A percentile compares a stretch with the other conserved stretches of the same genome.
Conservation (phyloP, 2,329 filamentous ascomycete genomes). For the Aureobasidium sp. region DNA sequence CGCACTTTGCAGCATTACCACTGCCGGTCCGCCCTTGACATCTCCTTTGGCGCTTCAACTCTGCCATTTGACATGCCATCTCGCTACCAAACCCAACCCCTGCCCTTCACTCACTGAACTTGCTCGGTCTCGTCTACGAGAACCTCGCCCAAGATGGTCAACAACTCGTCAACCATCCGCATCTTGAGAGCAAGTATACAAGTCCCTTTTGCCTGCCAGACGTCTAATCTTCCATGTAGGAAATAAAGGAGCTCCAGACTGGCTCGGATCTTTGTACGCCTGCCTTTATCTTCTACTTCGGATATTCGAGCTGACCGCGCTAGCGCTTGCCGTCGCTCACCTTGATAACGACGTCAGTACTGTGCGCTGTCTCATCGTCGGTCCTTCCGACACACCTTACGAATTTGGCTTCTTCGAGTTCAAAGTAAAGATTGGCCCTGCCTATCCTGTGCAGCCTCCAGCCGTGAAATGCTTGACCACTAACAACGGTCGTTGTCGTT, state of each 20-base stretch:
- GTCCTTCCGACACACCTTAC: slow-evolving; percentile 89
- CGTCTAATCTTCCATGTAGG: slow-evolving; percentile 41
- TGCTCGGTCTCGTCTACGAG: too few relatives aligned
- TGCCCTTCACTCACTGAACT: neutral
- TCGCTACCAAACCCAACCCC: neutral
- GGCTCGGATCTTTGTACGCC: slow-evolving; percentile 70
- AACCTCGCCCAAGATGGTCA: slow-evolving; percentile 50
- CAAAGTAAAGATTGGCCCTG: slow-evolving; percentile 39
- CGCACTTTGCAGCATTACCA: neutral
- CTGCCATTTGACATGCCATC: slow-evolving; percentile 2
- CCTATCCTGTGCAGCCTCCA: slow-evolving; percentile 67
- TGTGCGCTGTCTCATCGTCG: slow-evolving; percentile 79
- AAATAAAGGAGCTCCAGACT: slow-evolving; percentile 77
- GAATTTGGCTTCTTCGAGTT: slow-evolving; percentile 98
- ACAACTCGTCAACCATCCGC: slow-evolving; percentile 78
- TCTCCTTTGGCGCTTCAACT: neutral
- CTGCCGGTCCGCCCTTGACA: neutral
- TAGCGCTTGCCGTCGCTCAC: slow-evolving; percentile 79
- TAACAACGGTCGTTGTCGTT: slow-evolving; percentile 77
- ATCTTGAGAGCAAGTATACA: slow-evolving; percentile 62
- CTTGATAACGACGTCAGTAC: slow-evolving; percentile 81
- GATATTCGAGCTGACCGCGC: neutral
- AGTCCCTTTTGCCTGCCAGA: neutral
- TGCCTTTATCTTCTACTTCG: neutral
- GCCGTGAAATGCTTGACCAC: slow-evolving; percentile 65